Base-by-base conservation (phyloP, 331 rosid species). In the Prunus yedoensis region DNA sequence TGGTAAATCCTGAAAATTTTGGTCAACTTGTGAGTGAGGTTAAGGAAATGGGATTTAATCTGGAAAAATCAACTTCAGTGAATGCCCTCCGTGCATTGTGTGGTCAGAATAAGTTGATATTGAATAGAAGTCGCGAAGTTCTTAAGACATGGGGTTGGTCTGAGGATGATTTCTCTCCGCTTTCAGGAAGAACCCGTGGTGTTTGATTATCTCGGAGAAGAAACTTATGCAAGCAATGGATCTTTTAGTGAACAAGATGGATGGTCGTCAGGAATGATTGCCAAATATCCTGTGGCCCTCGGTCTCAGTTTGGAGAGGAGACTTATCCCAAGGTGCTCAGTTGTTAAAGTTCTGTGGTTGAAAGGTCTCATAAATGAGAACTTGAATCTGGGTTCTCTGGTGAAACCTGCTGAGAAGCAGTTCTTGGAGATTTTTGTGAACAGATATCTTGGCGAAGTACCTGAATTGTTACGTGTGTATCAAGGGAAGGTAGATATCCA, bases 191-290 rank as follows among this genome's bases (percentile, higher is more conserved):
- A 2, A 30, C 16, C 90, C 89, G 3, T 28, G 52, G 52, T 78
- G 76, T 71, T 67, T 79, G 52, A 0, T 16, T 10, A 21, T 14
- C 0, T 84, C 90, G 0, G 86, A 71, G 70, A 32, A 71, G 28
- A 84, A 83, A 66, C 64, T 84, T 46, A 54, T 45, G 59, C 78
- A 46, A 0, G 27, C 32, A 15, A 83, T 87, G 85, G 85, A 83
- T 28, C 35, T 56, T 38, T 62, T 80, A 12, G 64, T 80, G 70
- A 78, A 75, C 67, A 69, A 71, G 62, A 60, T 84, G 82, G 77
- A 28, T 79, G 50, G 70, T 16, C 75, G 1, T 1, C 85, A 12
- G 7, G 21, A 41, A 20, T 32, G 10, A 16, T 83, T 71, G 79
- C 62, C 2, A 28, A 14, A 27, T 8, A 16, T 46, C 83, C 87